phyloP scores from a whole-genome alignment of 106 monocot genomes.

The Cymbidium sinense region DNA sequence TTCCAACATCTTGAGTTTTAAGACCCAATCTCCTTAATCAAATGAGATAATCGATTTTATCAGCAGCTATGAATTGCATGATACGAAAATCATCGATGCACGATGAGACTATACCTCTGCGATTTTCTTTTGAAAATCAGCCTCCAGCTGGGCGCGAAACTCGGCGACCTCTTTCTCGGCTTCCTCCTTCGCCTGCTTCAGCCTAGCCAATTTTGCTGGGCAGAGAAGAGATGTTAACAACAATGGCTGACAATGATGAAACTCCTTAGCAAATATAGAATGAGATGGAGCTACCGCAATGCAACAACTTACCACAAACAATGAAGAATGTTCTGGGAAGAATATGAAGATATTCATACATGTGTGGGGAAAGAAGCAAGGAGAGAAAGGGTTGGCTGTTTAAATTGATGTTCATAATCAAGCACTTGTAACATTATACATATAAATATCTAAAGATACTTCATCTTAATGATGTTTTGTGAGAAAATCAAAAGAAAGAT shows the following conservation, averaged over 20 bases:
- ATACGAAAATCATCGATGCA: too few species aligned
- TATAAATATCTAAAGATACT: too few species aligned
- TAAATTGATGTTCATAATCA: too few species aligned
- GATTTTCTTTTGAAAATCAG: conserved; percentile 70
- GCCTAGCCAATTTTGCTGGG: conserved; percentile 52
- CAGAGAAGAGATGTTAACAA: not conserved
- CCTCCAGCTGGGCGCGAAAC: conserved; percentile 68
- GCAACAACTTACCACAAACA: too few species aligned
- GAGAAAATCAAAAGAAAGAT: too few species aligned
- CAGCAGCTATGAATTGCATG: not conserved
- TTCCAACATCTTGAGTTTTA: not conserved
- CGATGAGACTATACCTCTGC: conserved; percentile 27
- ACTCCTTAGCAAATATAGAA: not conserved
- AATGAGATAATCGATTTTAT: not conserved
- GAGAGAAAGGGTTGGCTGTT: too few species aligned
- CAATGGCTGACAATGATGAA: not conserved
- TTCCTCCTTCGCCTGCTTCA: conserved; percentile 92
- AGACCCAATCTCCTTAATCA: not conserved
- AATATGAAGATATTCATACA: too few species aligned
- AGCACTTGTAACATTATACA: too few species aligned
- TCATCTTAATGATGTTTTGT: too few species aligned
- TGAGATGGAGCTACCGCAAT: too few species aligned
- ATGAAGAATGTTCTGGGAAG: too few species aligned
- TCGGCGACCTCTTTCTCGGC: conserved; percentile 76
- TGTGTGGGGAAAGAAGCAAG: too few species aligned